phyloP scores from a whole-genome alignment of 768 basidiomycete species.

The Tylopilus balloui region DNA sequence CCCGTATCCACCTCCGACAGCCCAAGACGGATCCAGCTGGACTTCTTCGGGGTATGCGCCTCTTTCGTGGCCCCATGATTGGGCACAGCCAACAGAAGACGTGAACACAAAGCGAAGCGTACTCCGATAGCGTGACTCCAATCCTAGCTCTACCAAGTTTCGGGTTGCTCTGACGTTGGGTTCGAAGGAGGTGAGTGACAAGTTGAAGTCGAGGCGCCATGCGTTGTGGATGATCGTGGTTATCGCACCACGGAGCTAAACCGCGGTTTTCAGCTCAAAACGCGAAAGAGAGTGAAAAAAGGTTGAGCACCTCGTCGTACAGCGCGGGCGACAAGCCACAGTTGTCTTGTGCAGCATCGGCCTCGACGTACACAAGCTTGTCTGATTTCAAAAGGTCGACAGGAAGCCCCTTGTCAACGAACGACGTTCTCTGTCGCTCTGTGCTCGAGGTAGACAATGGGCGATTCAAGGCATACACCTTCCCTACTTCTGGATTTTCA shows the following conservation, averaged over 20 bases:
- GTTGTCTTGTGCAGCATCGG: neutral
- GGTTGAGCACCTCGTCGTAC: neutral
- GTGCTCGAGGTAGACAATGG: slow-evolving; percentile 4
- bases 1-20: slow-evolving; percentile 35
- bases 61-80: slow-evolving; percentile 21
- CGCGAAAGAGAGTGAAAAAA: neutral
- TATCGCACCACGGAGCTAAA: neutral
- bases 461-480: slow-evolving; percentile 27
- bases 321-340: neutral
- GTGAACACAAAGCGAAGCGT: slow-evolving; percentile 23
- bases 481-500: neutral
- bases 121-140: slow-evolving; percentile 21
- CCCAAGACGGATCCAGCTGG: slow-evolving; percentile 22
- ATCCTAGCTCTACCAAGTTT: slow-evolving; percentile 31
- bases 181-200: slow-evolving; percentile 31
- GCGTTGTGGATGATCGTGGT: neutral
- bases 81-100: slow-evolving; percentile 18
- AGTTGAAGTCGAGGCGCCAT: slow-evolving; percentile 10
- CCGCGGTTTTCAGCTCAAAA: neutral
- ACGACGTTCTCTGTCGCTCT: neutral
- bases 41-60: slow-evolving; percentile 29
- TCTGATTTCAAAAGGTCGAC: neutral
- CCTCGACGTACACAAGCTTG: neutral
- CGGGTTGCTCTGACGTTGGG: slow-evolving; percentile 32
- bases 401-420: neutral